phyloP scores from a whole-genome alignment of 2,329 filamentous ascomycete species.

The Corynespora cassiicola region DNA sequence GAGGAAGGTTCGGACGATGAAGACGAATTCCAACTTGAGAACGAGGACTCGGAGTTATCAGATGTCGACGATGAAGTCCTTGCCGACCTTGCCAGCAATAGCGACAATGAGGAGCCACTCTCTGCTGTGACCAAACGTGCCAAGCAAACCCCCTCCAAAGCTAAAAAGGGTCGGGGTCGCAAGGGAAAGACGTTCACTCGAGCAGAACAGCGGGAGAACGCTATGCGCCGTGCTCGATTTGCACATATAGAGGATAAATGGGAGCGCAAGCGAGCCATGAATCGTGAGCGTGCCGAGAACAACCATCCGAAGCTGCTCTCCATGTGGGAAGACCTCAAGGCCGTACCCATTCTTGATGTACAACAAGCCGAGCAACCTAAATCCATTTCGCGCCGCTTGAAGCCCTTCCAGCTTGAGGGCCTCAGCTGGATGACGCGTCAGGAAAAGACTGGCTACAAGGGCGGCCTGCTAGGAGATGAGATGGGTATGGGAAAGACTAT shows the following conservation, averaged over 20 bases:
- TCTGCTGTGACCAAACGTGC: conserved; percentile 24
- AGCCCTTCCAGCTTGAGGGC: conserved; percentile 92
- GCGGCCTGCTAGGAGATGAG: conserved; percentile 91
- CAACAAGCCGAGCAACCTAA: conserved; percentile 73
- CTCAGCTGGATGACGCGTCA: conserved; percentile 94
- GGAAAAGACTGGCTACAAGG: conserved; percentile 84
- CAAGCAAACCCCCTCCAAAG: conserved; percentile 17
- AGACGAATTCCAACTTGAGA: conserved; percentile 33
- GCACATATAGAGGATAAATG: conserved; percentile 46
- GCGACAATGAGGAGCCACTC: conserved; percentile 34
- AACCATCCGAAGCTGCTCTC: conserved; percentile 79
- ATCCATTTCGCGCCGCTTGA: conserved; percentile 81
- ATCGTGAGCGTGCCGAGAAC: conserved; percentile 71
- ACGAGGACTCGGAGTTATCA: conserved; percentile 21
- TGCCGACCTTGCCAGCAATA: conserved; percentile 27
- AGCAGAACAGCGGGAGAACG: conserved; percentile 27
- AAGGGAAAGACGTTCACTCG: conserved; percentile 30
- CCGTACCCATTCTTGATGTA: conserved; percentile 70
- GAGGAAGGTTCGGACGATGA: conserved; percentile 33
- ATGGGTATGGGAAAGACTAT: conserved; percentile 99
- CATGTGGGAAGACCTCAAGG: conserved; percentile 83
- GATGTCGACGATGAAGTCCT: conserved; percentile 19
- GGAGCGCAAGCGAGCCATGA: conserved; percentile 57
- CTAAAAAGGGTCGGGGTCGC: conserved; percentile 23
- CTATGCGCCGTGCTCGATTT: conserved; percentile 27